These are phyloP conservation scores for Pythium sukuiense DNA, from an alignment of 352 stramenopile genomes.

Conservation along the genomic window DNA sequence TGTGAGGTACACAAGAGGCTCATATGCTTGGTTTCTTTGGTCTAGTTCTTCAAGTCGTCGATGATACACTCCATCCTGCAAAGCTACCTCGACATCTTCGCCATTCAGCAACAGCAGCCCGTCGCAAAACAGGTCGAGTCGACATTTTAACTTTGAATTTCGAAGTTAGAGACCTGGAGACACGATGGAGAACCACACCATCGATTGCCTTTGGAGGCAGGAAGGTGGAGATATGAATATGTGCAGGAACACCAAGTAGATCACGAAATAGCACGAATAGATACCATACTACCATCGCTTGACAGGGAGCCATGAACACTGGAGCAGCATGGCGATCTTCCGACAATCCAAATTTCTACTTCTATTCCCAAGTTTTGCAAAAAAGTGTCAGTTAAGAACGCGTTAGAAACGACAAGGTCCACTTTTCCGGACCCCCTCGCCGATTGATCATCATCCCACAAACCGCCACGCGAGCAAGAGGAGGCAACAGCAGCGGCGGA, in stretches of 20 bases:
- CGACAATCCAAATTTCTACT: neutral
- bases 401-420: neutral
- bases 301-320: no score
- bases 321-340: neutral
- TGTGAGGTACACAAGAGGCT: neutral
- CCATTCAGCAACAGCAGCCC: conserved; percentile 18
- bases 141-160: conserved; percentile 11
- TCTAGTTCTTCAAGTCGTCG: conserved; percentile 24
- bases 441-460: neutral
- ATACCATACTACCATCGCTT: no score
- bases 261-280: neutral
- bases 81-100: conserved; percentile 26
- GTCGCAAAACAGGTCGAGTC: conserved; percentile 8
- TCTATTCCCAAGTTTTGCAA: neutral
- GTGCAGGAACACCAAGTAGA: neutral
- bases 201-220: neutral
- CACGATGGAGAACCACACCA: no score
- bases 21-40: neutral
- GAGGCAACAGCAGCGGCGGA: conserved; percentile 7
- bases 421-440: conserved; percentile 6
- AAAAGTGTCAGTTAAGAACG: neutral
- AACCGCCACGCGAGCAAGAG: conserved; percentile 13
- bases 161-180: neutral
- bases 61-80: conserved; percentile 22
- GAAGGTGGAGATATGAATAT: neutral